Percentiles rank a stretch among this genome's conserved stretches.
phyloP scores from a whole-genome alignment of 148 eudicot species.

The Nyssa sinensis region DNA sequence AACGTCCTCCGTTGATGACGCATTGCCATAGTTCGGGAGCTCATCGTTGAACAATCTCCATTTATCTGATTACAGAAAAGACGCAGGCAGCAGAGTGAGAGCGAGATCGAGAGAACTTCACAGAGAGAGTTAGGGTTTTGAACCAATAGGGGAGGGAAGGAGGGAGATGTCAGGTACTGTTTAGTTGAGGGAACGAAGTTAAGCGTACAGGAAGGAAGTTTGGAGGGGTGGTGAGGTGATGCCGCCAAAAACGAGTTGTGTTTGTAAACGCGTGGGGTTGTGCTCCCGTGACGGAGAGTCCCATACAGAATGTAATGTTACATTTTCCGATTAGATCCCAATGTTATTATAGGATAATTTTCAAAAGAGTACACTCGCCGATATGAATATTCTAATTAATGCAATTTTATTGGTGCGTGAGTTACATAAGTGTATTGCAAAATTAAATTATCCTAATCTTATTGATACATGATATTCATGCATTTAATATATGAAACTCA shows the following conservation, averaged over 20 bases:
- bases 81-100: neutral
- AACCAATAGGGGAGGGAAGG: slow-evolving; percentile 20
- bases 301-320: no score
- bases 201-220: slow-evolving; percentile 3
- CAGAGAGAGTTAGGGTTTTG: no score
- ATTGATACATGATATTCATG: no score
- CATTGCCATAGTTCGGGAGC: slow-evolving; percentile 12
- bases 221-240: slow-evolving; percentile 8
- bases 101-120: neutral
- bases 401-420: no score
- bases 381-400: no score
- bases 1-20: slow-evolving; percentile 25
- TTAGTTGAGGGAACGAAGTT: neutral
- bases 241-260: neutral
- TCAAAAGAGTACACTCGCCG: no score
- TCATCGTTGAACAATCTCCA: slow-evolving; percentile 42
- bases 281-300: neutral
- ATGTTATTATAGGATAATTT: no score
- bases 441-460: no score
- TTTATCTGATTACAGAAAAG: slow-evolving; percentile 21
- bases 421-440: no score
- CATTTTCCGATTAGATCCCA: no score
- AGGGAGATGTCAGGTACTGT: neutral
- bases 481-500: no score
- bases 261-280: neutral